Evolutionary conservation across 2,329 filamentous ascomycete genomes (phyloP).

Genomic region (Lasiodiplodia citricola): DNA sequence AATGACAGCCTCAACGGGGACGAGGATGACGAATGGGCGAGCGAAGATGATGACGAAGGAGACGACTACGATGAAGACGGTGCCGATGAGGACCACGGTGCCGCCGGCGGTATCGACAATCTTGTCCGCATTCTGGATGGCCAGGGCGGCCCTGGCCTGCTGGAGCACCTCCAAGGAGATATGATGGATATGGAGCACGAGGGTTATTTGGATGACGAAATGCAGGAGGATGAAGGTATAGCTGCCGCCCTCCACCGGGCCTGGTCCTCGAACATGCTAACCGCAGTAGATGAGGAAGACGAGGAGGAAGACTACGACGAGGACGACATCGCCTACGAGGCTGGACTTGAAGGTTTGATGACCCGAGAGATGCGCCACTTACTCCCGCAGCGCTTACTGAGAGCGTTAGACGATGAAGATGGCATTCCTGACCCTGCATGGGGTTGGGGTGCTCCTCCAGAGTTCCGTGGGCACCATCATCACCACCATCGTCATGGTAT

Average conservation of each 20-base stretch:
- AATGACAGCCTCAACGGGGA: slow-evolving; percentile 51
- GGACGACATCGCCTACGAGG: slow-evolving; percentile 65
- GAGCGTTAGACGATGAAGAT: slow-evolving; percentile 47
- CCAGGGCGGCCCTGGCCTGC: slow-evolving; percentile 43
- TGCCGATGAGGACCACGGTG: slow-evolving; percentile 59
- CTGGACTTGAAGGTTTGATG: slow-evolving; percentile 50
- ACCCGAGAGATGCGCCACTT: slow-evolving; percentile 21
- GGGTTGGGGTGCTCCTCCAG: slow-evolving; percentile 52
- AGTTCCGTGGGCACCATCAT: slow-evolving; percentile 46
- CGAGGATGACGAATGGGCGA: slow-evolving; percentile 45
- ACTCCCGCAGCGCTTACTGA: slow-evolving; percentile 25
- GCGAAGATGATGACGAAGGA: slow-evolving; percentile 56
- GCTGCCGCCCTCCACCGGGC: slow-evolving; percentile 37
- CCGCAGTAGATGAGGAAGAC: slow-evolving; percentile 44
- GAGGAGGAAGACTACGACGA: slow-evolving; percentile 73
- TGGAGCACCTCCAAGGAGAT: slow-evolving; percentile 49
- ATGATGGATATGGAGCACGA: slow-evolving; percentile 54
- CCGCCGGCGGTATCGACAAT: slow-evolving; percentile 36
- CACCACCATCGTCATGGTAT: slow-evolving; percentile 58
- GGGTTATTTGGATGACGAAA: slow-evolving; percentile 62
- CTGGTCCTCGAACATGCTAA: slow-evolving; percentile 11
- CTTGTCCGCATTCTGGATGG: slow-evolving; percentile 39
- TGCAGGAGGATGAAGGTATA: slow-evolving; percentile 64
- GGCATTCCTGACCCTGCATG: slow-evolving; percentile 50
- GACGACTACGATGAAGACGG: slow-evolving; percentile 55